Evolutionary conservation across 1,284 basidiomycete species (phyloP).

Genomic region (Coniferiporia weirii): DNA sequence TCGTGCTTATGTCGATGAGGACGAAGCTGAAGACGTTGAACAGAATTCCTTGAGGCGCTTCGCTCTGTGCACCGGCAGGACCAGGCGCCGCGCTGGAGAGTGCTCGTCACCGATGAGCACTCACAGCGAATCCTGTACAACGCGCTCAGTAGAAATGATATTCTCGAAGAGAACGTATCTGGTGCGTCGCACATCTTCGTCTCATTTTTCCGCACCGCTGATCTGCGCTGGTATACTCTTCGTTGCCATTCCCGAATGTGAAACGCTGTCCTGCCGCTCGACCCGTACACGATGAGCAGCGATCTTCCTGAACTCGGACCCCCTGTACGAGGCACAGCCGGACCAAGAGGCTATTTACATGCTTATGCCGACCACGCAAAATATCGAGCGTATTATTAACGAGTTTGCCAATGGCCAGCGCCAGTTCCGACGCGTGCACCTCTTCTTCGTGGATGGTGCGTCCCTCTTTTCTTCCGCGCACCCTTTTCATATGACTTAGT

Average conservation of each 20-base stretch:
- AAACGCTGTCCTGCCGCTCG: not conserved
- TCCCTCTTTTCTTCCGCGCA: conserved; percentile 18
- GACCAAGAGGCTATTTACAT: conserved; percentile 89
- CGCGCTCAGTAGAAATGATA: conserved; percentile 90
- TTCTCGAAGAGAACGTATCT: conserved; percentile 91
- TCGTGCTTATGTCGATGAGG: not conserved
- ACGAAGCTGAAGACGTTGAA: not conserved
- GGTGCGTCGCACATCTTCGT: conserved; percentile 47
- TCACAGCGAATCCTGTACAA: conserved; percentile 81
- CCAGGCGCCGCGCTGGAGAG: conserved; percentile 87
- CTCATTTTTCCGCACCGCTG: not conserved
- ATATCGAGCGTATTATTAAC: conserved; percentile 85
- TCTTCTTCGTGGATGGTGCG: conserved; percentile 94
- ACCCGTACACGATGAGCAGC: conserved; percentile 37
- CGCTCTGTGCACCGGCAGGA: conserved; percentile 56
- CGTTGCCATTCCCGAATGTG: conserved; percentile 2
- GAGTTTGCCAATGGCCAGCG: conserved; percentile 68
- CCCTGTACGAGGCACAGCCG: conserved; percentile 69
- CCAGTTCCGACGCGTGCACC: conserved; percentile 84
- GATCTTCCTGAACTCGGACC: conserved; percentile 71
- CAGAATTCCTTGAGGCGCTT: conserved; percentile 78
- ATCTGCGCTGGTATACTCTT: not conserved
- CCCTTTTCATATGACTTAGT: conserved; percentile 7
- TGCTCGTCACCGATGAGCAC: conserved; percentile 92
- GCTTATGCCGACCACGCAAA: conserved; percentile 91